Percentiles rank a stretch among this genome's conserved stretches.
Conservation (phyloP, 106 monocot genomes). For the Phalaenopsis aphrodite region DNA sequence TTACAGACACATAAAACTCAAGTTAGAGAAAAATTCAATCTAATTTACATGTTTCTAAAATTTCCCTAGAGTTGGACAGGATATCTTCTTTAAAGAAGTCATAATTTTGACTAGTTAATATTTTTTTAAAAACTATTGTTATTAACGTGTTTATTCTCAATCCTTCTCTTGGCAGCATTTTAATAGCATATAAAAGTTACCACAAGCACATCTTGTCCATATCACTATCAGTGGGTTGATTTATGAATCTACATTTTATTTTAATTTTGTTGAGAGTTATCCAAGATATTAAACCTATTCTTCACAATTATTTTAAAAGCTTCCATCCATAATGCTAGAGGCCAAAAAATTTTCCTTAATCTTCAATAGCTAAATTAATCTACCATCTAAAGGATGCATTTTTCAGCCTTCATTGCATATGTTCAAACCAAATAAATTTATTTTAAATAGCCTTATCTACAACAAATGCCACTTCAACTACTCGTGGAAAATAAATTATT, state of each 20-base stretch:
- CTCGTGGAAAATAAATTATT: background rate
- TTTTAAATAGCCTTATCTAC: background rate
- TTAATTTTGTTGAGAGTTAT: background rate
- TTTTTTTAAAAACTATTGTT: background rate
- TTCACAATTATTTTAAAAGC: background rate
- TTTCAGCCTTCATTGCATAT: background rate
- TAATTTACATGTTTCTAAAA: background rate
- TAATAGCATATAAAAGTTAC: background rate
- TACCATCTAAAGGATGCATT: background rate
- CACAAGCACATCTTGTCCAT: background rate
- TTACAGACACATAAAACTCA: background rate
- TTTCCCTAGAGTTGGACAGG: background rate
- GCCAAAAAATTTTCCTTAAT: background rate
- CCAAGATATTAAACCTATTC: background rate
- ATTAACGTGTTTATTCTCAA: background rate
- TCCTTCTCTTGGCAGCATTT: background rate
- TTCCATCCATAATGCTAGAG: background rate
- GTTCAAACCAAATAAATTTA: background rate
- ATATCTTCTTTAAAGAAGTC: background rate
- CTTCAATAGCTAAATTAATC: background rate
- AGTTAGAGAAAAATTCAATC: background rate
- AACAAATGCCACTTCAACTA: background rate
- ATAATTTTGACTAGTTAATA: background rate
- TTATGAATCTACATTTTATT: too few relatives aligned
- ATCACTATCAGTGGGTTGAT: too few relatives aligned